phyloP scores from a whole-genome alignment of 108 stramenopile species.

The Stephanodiscus minutulus region DNA sequence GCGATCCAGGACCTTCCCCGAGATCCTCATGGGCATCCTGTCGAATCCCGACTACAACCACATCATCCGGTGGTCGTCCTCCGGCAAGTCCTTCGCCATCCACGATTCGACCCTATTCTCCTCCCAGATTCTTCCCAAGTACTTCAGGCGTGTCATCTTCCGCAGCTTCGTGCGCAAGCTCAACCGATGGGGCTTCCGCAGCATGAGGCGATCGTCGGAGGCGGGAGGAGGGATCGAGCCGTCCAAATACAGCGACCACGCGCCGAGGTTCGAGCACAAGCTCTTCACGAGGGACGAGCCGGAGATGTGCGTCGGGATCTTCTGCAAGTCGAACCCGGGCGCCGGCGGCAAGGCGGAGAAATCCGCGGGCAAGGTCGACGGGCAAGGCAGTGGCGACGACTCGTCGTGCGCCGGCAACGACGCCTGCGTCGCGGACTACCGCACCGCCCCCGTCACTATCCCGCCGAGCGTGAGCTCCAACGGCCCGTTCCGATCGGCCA shows the following conservation, averaged over 20 bases:
- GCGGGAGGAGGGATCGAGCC: too few relatives aligned
- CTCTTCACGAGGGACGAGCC: constrained; percentile 63
- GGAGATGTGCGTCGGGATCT: constrained; percentile 65
- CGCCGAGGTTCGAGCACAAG: constrained; percentile 74
- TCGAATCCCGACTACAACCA: constrained; percentile 5
- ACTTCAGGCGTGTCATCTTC: constrained; percentile 87
- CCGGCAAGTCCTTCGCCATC: constrained; percentile 82
- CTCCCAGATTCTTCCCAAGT: constrained; percentile 68
- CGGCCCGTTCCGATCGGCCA: neutral
- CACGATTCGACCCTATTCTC: constrained; percentile 73
- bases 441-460: neutral
- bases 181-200: constrained; percentile 55
- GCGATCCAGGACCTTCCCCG: constrained; percentile 12
- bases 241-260: constrained; percentile 13
- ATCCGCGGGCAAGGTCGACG: neutral
- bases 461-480: neutral
- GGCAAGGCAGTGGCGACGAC: neutral
- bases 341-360: neutral
- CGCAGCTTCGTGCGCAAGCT: constrained; percentile 85
- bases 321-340: constrained; percentile 21
- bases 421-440: neutral
- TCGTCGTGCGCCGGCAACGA: neutral
- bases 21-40: constrained; percentile 21
- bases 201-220: neutral
- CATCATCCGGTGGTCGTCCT: constrained; percentile 61